Evolutionary conservation across 2,329 filamentous ascomycete species (phyloP), one percentile per base, ranked within the genome.

Genomic region (Calonectria leucothoes): DNA sequence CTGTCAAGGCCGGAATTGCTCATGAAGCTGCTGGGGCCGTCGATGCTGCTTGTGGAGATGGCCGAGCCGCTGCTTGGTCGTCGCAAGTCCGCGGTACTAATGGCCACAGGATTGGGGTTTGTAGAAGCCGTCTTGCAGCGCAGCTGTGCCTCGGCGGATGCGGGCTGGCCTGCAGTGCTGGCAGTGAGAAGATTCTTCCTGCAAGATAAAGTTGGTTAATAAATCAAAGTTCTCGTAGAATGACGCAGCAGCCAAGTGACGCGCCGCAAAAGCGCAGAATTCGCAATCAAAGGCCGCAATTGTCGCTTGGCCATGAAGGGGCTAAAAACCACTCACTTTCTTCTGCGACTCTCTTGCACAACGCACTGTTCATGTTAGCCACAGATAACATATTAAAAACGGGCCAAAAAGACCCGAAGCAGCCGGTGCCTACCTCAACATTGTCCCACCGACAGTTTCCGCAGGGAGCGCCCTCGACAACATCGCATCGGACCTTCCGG

Each of bases 401-500:
- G 55, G 61, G 66, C 70, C 67, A 74, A 61, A 48, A 71, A 71
- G 37, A 48, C 35, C 71, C 69, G 66, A 63, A 69, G 39, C 49
- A 63, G 31, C 49, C 55, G 65, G 55, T 52, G 39, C 84, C 66
- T 81, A 85, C 84, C 82, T 94, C 92, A 72, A 95, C 93, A 82
- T 94, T 92, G 83, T 95, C 94, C 86, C 94, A 91, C 76, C 94
- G 89, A 86, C 95, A 97, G 84, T 98, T 98, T 70, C 94, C 95
- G 84, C 95, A 98, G 1, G 95, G 95, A 52, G 93, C 93, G 63
- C 94, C 93, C 84, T 98, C 95, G 72, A 97, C 95, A 70, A 98
- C 95, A 86, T 98, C 96, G 87, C 96, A 98, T 71, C 96, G 92
- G 51, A 98, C 96, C 84, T 98, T 98, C 82, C 96, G 92, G 71